Evolutionary conservation across 805 yeast species (phyloP), one percentile per base, ranked within the genome.

Genomic region (Saccharomycopsis fodiens): DNA sequence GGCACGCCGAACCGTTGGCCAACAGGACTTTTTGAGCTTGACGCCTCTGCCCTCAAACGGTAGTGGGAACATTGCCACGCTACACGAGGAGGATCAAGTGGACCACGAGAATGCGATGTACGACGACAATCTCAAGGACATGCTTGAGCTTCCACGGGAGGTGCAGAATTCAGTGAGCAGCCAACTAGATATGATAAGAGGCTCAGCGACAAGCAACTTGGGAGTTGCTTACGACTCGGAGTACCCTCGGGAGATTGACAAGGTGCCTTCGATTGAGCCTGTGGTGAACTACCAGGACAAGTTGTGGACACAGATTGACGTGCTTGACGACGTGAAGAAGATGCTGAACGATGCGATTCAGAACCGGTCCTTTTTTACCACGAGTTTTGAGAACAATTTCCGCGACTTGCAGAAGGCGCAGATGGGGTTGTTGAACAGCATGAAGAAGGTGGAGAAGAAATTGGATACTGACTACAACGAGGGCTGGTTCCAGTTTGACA

Each of bases 241-340:
- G 10, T 48, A 48, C 39, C 52, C 52, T 20, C 21, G 44, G 25
- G 35, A 36, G 27, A 67, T 3, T 51, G 85, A 80, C 57, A 67
- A 67, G 51, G 60, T 78, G 2, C 74, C 79, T 7, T 65, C 76
- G 3, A 74, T 78, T 0, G 63, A 67, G 42, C 85, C 87, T 5
- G 67, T 70, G 40, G 79, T 76, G 17, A 79, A 84, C 44, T 67
- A 75, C 50, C 88, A 80, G 63, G 95, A 85, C 61, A 72, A 74
- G 56, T 68, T 85, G 39, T 89, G 95, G 95, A 80, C 91, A 4
- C 94, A 86, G 54, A 79, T 88, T 41, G 95, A 85, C 55, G 82
- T 85, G 0, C 68, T 91, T 51, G 89, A 86, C 52, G 95, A 85
- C 52, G 93, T 87, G 5, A 73, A 74, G 46, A 69, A 68, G 42